Evolutionary conservation across 768 basidiomycete genomes (phyloP).

Genomic region (Leccinum arenicola): DNA sequence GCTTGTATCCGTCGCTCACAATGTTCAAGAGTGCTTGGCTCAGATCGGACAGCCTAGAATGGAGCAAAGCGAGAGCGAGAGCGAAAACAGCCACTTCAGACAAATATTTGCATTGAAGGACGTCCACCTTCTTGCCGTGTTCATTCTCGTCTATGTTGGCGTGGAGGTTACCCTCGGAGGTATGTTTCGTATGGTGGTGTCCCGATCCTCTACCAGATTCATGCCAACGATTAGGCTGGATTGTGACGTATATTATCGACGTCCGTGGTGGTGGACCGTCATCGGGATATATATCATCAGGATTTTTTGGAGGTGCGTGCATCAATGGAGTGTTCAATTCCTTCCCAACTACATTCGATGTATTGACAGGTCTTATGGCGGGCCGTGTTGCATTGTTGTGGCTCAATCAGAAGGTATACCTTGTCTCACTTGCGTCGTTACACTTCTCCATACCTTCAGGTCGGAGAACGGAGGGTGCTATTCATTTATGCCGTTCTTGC

Average conservation of each 20-base stretch:
- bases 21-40: slow-evolving; percentile 45
- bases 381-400: slow-evolving; percentile 57
- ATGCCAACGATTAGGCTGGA: slow-evolving; percentile 51
- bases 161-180: slow-evolving; percentile 55
- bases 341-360: background rate
- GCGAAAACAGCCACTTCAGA: slow-evolving; percentile 38
- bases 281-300: slow-evolving; percentile 51
- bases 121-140: slow-evolving; percentile 63
- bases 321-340: background rate
- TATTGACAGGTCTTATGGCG: slow-evolving; percentile 45
- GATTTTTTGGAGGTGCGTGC: slow-evolving; percentile 51
- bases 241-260: slow-evolving; percentile 55
- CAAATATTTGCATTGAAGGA: slow-evolving; percentile 52
- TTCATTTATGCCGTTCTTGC: slow-evolving; percentile 51
- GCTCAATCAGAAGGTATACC: slow-evolving; percentile 48
- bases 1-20: slow-evolving; percentile 1
- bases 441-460: slow-evolving; percentile 21
- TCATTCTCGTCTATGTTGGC: slow-evolving; percentile 66
- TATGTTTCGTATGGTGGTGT: slow-evolving; percentile 9
- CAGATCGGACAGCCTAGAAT: slow-evolving; percentile 47
- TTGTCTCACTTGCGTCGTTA: background rate
- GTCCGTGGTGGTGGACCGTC: slow-evolving; percentile 44
- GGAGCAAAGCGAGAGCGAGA: slow-evolving; percentile 25
- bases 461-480: slow-evolving; percentile 54
- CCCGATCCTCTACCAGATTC: background rate